Percentiles rank a stretch among this genome's conserved stretches.
Conservation (phyloP, 805 yeast species). For the Candida railenensis region DNA sequence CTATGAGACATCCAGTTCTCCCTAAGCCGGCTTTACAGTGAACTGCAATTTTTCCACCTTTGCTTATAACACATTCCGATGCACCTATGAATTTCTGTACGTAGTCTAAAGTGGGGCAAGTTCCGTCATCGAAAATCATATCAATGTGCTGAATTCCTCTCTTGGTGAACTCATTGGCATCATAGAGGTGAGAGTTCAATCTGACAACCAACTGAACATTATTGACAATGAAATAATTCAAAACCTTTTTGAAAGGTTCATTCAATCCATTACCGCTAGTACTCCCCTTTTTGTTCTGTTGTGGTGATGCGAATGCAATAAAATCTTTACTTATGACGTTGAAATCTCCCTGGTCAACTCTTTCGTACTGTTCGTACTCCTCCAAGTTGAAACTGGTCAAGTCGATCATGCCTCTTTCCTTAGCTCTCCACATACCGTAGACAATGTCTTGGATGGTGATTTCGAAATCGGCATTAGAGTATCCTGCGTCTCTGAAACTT, state of each 20-base stretch:
- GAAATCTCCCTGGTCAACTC: slow-evolving; percentile 97
- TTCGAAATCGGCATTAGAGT: slow-evolving; percentile 91
- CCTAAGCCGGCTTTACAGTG: slow-evolving; percentile 99
- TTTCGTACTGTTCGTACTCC: slow-evolving; percentile 90
- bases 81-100: slow-evolving; percentile 94
- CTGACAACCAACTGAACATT: slow-evolving; percentile 89
- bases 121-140: slow-evolving; percentile 97
- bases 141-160: slow-evolving; percentile 87
- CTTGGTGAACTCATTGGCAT: slow-evolving; percentile 77
- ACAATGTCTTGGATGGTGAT: slow-evolving; percentile 92
- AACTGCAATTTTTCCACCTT: slow-evolving; percentile 95
- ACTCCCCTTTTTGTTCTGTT: slow-evolving; percentile 41
- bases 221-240: slow-evolving; percentile 68
- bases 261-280: slow-evolving; percentile 41
- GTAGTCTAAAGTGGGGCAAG: slow-evolving; percentile 92
- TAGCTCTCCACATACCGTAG: slow-evolving; percentile 97
- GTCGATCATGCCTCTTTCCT: slow-evolving; percentile 86
- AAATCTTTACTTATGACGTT: slow-evolving; percentile 90
- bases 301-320: slow-evolving; percentile 97
- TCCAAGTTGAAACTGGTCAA: slow-evolving; percentile 84
- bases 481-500: slow-evolving; percentile 97
- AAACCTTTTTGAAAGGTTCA: slow-evolving; percentile 78
- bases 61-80: slow-evolving; percentile 80
- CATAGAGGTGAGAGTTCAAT: slow-evolving; percentile 88
- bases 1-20: slow-evolving; percentile 95